Conservation (phyloP, 129 eudicot species). For the Heracleum sosnowskyi region DNA sequence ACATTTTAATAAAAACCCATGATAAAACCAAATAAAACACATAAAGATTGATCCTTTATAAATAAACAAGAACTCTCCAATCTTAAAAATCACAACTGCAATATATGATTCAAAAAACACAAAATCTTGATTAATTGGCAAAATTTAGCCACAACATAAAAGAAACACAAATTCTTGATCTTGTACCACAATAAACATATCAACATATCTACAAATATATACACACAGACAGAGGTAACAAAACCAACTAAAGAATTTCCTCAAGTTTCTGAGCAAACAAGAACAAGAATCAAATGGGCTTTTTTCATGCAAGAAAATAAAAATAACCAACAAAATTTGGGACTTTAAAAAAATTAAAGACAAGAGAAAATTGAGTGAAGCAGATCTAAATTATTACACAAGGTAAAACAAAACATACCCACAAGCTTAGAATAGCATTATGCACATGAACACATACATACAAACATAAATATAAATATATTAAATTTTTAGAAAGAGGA, state of each 20-base stretch:
- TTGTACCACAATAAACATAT: neutral
- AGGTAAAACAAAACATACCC: neutral
- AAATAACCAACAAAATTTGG: neutral
- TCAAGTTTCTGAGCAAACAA: neutral
- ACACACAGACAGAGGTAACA: neutral
- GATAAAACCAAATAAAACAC: neutral
- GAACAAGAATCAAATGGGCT: neutral
- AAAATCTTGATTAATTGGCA: neutral
- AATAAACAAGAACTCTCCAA: neutral
- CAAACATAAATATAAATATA: neutral
- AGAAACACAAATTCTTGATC: neutral
- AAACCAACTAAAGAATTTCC: neutral
- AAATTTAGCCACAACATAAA: neutral
- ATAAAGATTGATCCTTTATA: neutral
- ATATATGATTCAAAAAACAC: neutral
- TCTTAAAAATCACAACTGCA: neutral
- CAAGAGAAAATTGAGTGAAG: neutral
- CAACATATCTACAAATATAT: neutral
- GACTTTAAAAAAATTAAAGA: neutral
- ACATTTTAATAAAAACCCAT: neutral
- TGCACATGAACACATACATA: neutral
- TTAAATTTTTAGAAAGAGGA: neutral
- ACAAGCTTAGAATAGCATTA: neutral
- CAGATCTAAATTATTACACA: constrained; percentile 9
- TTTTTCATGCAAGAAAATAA: neutral